Percentiles rank a stretch among this genome's conserved stretches.
Evolutionary conservation across 1,284 basidiomycete genomes (phyloP).

Genomic region (Hortiboletus rubellus): DNA sequence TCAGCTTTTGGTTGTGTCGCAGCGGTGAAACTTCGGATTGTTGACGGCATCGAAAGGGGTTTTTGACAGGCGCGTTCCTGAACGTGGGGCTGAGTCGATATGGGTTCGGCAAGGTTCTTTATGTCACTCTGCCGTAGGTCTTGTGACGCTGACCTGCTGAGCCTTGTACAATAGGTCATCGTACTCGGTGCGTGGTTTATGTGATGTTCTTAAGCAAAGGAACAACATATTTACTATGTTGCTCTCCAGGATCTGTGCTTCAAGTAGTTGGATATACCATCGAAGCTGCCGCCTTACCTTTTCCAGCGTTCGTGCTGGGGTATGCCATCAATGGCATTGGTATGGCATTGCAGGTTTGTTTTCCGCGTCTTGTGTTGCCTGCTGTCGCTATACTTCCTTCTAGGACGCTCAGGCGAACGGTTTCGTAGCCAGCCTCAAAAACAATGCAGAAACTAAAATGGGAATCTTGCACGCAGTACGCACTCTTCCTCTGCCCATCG

Average conservation of each 20-base stretch:
- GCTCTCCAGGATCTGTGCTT: constrained; percentile 32
- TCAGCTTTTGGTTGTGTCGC: neutral
- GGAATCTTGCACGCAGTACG: constrained; percentile 32
- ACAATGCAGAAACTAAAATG: constrained; percentile 34
- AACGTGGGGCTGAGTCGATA: constrained; percentile 31
- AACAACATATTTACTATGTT: neutral
- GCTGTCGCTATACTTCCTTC: neutral
- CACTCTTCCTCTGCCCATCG: neutral
- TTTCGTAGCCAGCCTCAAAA: constrained; percentile 31
- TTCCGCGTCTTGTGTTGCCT: neutral
- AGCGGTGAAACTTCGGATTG: neutral
- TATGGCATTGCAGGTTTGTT: constrained; percentile 43
- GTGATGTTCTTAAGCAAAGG: too few species aligned
- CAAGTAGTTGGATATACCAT: constrained; percentile 51
- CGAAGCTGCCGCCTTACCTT: constrained; percentile 62
- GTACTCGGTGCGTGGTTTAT: constrained; percentile 25
- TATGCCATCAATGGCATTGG: constrained; percentile 67
- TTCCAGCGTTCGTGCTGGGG: constrained; percentile 59
- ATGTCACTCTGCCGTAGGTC: neutral
- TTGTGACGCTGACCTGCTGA: constrained; percentile 1
- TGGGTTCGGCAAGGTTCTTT: constrained; percentile 34
- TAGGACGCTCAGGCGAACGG: constrained; percentile 36
- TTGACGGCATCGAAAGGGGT: constrained; percentile 29
- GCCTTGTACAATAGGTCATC: constrained; percentile 20
- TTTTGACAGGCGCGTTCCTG: constrained; percentile 31